Base-by-base conservation (phyloP, 345 rosid genomes). In the Odontarrhena argentea region DNA sequence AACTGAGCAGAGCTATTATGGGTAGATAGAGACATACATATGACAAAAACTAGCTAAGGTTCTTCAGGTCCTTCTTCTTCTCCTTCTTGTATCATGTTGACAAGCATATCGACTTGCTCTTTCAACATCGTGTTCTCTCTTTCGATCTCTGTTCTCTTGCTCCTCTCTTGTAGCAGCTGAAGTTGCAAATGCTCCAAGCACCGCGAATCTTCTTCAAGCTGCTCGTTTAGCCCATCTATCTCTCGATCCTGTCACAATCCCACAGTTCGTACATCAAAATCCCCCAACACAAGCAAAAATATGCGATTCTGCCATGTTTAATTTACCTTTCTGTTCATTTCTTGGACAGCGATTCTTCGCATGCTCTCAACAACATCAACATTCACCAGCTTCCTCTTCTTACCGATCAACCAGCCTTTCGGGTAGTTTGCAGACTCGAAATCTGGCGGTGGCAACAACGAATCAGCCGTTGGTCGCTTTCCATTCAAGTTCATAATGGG, bases 361-460 rank as follows among this genome's bases (percentile, higher is more conserved):
- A 92, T 92, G 74, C 96, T 87, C 80, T 92, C 98, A 13, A 92
- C 98, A 0, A 92, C 96, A 65, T 92, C 98, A 34, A 92, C 91
- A 71, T 89, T 89, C 18, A 89, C 98, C 28, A 92, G 80, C 78
- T 92, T 92, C 55, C 98, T 82, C 87, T 84, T 92, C 82, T 92
- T 92, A 49, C 98, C 98, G 0, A 92, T 79, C 68, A 92, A 76
- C 96, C 98, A 92, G 4, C 96, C 98, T 62, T 87, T 88, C 0
- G 98, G 96, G 75, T 92, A 92, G 80, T 62, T 76, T 0, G 96
- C 80, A 40, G 86, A 49, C 63, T 92, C 98, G 4, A 92, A 89
- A 80, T 92, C 98, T 0, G 97, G 98, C 1, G 98, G 97, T 11
- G 98, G 97, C 46, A 92, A 81, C 36, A 92, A 76, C 2, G 88